Evolutionary conservation across 306 rosid species (phyloP).

Genomic region (Geum urbanum): DNA sequence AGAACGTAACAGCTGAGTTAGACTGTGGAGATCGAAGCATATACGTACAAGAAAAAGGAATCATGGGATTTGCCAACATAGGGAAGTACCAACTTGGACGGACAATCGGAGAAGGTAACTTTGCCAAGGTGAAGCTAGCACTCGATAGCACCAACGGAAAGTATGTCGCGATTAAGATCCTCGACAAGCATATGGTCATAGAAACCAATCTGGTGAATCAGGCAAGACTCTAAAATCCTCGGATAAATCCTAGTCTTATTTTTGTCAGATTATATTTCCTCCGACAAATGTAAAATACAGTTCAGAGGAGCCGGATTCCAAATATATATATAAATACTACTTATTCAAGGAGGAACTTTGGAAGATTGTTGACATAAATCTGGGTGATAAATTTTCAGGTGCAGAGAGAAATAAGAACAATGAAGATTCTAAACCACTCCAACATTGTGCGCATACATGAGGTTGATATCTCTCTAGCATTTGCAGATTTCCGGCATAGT

Average conservation of each 20-base stretch:
- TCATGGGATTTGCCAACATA: slow-evolving; percentile 52
- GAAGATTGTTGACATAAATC: neutral
- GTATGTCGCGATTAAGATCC: slow-evolving; percentile 60
- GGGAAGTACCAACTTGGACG: slow-evolving; percentile 59
- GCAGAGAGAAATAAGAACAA: slow-evolving; percentile 71
- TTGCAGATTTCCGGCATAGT: neutral
- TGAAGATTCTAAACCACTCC: slow-evolving; percentile 73
- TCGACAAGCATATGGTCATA: slow-evolving; percentile 68
- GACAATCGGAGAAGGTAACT: slow-evolving; percentile 75
- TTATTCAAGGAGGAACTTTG: neutral
- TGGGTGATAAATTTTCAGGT: slow-evolving; percentile 45
- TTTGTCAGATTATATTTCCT: neutral
- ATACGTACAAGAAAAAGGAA: neutral
- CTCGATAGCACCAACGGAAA: slow-evolving; percentile 40
- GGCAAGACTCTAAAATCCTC: slow-evolving; percentile 32
- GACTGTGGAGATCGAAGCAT: neutral
- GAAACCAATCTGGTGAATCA: slow-evolving; percentile 54
- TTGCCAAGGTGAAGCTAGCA: slow-evolving; percentile 75
- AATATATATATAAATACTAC: neutral
- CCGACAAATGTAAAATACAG: neutral
- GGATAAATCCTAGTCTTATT: neutral
- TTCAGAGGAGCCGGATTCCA: no score
- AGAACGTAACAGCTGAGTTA: neutral
- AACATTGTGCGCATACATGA: slow-evolving; percentile 71
- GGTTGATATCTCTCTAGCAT: slow-evolving; percentile 28